Evolutionary conservation across 805 yeast genomes (phyloP).

Genomic region (Kregervanrija pseudodelftensis): DNA sequence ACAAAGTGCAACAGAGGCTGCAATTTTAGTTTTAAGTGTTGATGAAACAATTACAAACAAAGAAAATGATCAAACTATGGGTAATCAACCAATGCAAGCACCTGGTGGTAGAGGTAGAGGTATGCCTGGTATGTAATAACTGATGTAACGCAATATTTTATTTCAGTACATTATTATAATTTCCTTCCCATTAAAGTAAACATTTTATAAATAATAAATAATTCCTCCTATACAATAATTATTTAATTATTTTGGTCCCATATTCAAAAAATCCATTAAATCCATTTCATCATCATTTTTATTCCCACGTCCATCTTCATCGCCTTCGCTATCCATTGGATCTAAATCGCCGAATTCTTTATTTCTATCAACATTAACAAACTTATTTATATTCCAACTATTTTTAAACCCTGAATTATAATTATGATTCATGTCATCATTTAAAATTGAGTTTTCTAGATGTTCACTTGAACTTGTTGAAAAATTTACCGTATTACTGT

Average conservation of each 20-base stretch:
- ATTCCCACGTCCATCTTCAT: slow-evolving; percentile 1
- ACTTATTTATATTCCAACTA: slow-evolving; percentile 12
- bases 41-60: slow-evolving; percentile 87
- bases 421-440: slow-evolving; percentile 3
- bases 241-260: slow-evolving; percentile 20
- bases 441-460: background rate
- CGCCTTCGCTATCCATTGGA: background rate
- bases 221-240: background rate
- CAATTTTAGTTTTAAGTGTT: slow-evolving; percentile 84
- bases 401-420: slow-evolving; percentile 3
- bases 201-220: too few species aligned
- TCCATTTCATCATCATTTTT: slow-evolving; percentile 18
- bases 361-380: background rate
- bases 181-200: too few species aligned
- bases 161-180: too few species aligned
- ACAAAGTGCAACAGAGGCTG: slow-evolving; percentile 94
- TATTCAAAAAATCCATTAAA: slow-evolving; percentile 17
- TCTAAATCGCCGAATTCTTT: background rate
- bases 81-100: slow-evolving; percentile 19
- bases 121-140: slow-evolving; percentile 34
- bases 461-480: slow-evolving; percentile 3
- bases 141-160: too few species aligned
- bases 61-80: slow-evolving; percentile 43
- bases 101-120: slow-evolving; percentile 56
- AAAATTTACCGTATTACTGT: background rate